phyloP scores from a whole-genome alignment of 1,139 yeast genomes.

The Candida tropicalis region DNA sequence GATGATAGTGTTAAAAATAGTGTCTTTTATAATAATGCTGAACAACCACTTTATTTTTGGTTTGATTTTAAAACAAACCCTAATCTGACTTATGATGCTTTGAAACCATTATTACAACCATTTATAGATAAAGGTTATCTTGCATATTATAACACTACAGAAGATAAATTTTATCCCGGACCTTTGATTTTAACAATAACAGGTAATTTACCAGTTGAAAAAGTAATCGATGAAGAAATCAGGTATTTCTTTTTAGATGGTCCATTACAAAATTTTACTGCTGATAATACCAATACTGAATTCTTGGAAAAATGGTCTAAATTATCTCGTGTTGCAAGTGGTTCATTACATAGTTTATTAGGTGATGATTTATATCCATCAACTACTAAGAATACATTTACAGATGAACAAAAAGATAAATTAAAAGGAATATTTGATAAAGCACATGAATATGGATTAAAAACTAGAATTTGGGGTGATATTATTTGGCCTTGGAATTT shows the following conservation, averaged over 20 bases:
- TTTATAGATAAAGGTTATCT: slow-evolving; percentile 38
- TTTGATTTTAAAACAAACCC: slow-evolving; percentile 46
- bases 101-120: slow-evolving; percentile 32
- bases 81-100: slow-evolving; percentile 30
- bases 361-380: slow-evolving; percentile 24
- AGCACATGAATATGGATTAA: slow-evolving; percentile 40
- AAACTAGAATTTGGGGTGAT: slow-evolving; percentile 50
- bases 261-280: slow-evolving; percentile 31
- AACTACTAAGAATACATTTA: slow-evolving; percentile 22
- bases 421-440: slow-evolving; percentile 25
- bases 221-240: slow-evolving; percentile 25
- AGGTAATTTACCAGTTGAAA: slow-evolving; percentile 41
- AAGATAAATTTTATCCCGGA: slow-evolving; percentile 29
- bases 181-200: slow-evolving; percentile 45
- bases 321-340: slow-evolving; percentile 39
- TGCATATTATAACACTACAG: slow-evolving; percentile 33
- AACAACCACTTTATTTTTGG: slow-evolving; percentile 43
- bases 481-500: slow-evolving; percentile 40
- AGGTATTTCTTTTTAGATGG: slow-evolving; percentile 44
- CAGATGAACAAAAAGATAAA: slow-evolving; percentile 21
- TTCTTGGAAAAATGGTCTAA: slow-evolving; percentile 25
- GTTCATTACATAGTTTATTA: slow-evolving; percentile 33
- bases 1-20: slow-evolving; percentile 26
- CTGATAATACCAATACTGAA: slow-evolving; percentile 5
- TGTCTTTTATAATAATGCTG: slow-evolving; percentile 43